Evolutionary conservation across 768 basidiomycete genomes (phyloP).

Genomic region (Termitomyces sp.): DNA sequence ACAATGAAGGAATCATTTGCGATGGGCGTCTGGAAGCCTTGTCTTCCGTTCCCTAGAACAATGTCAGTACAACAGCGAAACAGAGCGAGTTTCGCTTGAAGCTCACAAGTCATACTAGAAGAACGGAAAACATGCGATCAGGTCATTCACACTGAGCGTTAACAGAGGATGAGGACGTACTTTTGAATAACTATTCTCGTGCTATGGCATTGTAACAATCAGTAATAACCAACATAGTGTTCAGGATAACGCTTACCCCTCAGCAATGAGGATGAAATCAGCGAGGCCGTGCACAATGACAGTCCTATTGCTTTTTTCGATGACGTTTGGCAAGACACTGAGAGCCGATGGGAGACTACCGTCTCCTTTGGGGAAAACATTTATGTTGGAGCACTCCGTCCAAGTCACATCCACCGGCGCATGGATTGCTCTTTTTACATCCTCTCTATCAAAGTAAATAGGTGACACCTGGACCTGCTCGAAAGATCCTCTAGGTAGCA

Average conservation of each 20-base stretch:
- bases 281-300: conserved; percentile 71
- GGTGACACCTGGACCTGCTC: conserved; percentile 46
- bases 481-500: conserved; percentile 45
- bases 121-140: not conserved
- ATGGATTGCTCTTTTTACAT: conserved; percentile 69
- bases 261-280: conserved; percentile 69
- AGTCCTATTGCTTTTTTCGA: conserved; percentile 64
- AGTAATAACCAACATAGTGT: not conserved
- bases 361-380: conserved; percentile 63
- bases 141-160: not conserved
- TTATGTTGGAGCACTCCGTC: conserved; percentile 53
- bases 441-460: conserved; percentile 62
- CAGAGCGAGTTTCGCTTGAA: not conserved
- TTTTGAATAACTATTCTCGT: conserved; percentile 62
- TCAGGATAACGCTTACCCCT: conserved; percentile 43
- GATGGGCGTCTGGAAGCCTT: conserved; percentile 73
- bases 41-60: conserved; percentile 46
- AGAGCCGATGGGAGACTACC: conserved; percentile 55
- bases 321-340: conserved; percentile 65
- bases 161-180: conserved; percentile 25
- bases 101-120: conserved; percentile 38
- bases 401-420: conserved; percentile 58
- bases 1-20: conserved; percentile 61
- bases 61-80: not conserved
- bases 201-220: conserved; percentile 19